These are phyloP conservation scores for Lentinula aciculospora DNA, from an alignment of 768 basidiomycete genomes.

Conservation along the genomic window DNA sequence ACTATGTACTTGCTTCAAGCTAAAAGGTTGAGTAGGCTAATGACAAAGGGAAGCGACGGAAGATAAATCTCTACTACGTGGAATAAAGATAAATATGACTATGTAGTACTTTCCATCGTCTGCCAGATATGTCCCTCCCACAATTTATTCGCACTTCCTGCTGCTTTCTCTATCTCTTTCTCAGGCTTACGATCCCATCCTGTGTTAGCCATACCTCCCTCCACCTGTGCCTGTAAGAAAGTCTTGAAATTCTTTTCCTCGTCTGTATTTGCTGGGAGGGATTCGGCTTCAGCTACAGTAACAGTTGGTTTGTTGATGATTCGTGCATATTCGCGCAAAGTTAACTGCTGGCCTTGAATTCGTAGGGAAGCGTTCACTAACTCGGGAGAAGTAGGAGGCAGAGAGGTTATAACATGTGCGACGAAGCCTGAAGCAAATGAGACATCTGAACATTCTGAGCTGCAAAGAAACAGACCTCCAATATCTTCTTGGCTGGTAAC, in stretches of 20 bases:
- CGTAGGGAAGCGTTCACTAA: conserved; percentile 26
- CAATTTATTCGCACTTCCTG: conserved; percentile 15
- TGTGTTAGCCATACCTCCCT: conserved; percentile 10
- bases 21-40: no score
- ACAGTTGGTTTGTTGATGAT: conserved; percentile 12
- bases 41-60: no score
- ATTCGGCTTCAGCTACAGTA: conserved; percentile 3
- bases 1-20: no score
- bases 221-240: background rate
- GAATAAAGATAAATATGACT: no score
- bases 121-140: conserved; percentile 18
- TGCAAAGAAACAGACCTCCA: conserved; percentile 7
- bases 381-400: conserved; percentile 15
- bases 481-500: conserved; percentile 27
- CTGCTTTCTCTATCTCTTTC: conserved; percentile 7
- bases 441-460: background rate
- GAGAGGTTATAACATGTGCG: conserved; percentile 26
- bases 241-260: background rate
- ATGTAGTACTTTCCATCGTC: background rate
- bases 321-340: conserved; percentile 18
- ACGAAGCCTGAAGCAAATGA: conserved; percentile 22
- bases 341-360: conserved; percentile 26
- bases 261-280: background rate
- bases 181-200: conserved; percentile 12
- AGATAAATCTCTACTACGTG: no score